Evolutionary conservation across 2,329 filamentous ascomycete genomes (phyloP), one percentile per base, ranked within the genome.

Genomic region (Fonsecaea monophora): DNA sequence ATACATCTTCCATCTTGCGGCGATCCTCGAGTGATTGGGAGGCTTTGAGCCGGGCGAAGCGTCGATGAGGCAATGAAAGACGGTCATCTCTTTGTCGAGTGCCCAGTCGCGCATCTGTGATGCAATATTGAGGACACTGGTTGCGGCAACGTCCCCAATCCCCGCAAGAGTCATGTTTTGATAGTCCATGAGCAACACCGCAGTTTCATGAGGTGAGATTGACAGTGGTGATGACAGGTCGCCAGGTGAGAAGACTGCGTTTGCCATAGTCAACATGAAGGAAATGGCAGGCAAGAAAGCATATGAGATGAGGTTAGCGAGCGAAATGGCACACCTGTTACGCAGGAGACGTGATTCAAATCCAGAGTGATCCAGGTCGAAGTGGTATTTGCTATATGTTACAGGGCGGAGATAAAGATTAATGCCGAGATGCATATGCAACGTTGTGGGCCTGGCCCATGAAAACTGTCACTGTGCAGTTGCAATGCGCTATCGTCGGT

Each of bases 161-260:
- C 59, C 55, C 9, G 70, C 25, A n/a, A 75, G 65, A 32, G 73
- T 65, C 13, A 73, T 38, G 40, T 63, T 63, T 66, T 77, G 75
- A 57, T 76, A 77, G 69, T 77, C 75, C 6, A 77, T 71, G 9
- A 77, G 72, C n/a, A 77, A 68, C 2, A 77, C 58, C 8, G 74
- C 74, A 1, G 75, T 77, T 56, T 77, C 66, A 15, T 70, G 70
- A 9, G 74, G 69, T 9, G 64, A 60, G 59, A 76, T 73, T n/a
- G 60, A 67, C 9, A 68, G 59, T 34, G 68, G 69, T 68, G 68
- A 58, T 68, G 68, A 15, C 70, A 74, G 42, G 34, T 64, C 64
- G 18, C 34, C 42, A 9, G 66, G 58, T 8, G 55, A 48, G 34
- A 66, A 55, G 21, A 61, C 48, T 38, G 59, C 59, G 45, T 61